phyloP scores from a whole-genome alignment of 495 filamentous ascomycete genomes.

The Penicillium parvum region DNA sequence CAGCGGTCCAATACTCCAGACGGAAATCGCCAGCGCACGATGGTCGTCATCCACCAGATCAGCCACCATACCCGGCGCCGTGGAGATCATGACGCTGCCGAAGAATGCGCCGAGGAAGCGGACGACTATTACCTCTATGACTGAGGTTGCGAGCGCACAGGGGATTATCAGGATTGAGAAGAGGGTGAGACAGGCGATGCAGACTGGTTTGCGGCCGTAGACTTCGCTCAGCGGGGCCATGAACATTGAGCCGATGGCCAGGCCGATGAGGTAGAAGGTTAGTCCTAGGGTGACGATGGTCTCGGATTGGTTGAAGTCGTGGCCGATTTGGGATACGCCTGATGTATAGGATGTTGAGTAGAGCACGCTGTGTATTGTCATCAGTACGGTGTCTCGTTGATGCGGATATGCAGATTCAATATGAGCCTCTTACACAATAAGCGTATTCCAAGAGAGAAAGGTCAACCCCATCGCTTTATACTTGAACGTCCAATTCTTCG shows the following conservation, averaged over 20 bases:
- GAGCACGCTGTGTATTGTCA: conserved; percentile 57
- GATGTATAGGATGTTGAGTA: conserved; percentile 82
- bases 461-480: conserved; percentile 62
- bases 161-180: conserved; percentile 69
- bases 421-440: conserved; percentile 62
- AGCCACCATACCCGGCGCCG: conserved; percentile 75
- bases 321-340: conserved; percentile 59
- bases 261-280: conserved; percentile 64
- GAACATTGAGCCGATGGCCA: conserved; percentile 68
- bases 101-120: conserved; percentile 75
- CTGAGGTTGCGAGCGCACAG: conserved; percentile 60
- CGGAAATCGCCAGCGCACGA: conserved; percentile 65
- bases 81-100: conserved; percentile 74
- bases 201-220: conserved; percentile 72
- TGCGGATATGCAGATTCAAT: too few species aligned
- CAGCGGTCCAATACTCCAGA: conserved; percentile 75
- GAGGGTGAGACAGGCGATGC: conserved; percentile 55
- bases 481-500: conserved; percentile 67
- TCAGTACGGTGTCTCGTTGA: too few species aligned
- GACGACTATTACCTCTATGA: conserved; percentile 60
- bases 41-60: conserved; percentile 70
- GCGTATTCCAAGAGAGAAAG: conserved; percentile 67
- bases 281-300: conserved; percentile 67
- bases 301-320: conserved; percentile 57
- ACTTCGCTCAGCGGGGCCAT: conserved; percentile 76